A percentile compares a stretch with the other conserved stretches of the same genome.
These are phyloP conservation scores for Penium margaritaceum DNA, from an alignment of 139 green algal species.

Conservation along the genomic window DNA sequence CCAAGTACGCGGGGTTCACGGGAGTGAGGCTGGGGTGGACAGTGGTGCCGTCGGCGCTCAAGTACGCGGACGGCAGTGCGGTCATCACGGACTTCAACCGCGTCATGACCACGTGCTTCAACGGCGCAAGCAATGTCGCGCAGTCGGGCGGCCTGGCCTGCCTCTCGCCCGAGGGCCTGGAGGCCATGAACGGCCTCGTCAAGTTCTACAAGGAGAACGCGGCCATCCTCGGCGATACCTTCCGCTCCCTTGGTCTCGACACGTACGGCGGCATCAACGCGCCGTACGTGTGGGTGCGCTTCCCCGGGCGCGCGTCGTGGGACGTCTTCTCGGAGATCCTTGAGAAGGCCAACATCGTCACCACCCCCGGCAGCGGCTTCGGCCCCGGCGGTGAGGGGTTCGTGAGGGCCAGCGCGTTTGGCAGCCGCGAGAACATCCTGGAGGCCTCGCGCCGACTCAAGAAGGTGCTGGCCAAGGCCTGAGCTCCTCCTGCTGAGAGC, in stretches of 20 bases:
- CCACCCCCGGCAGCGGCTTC: conserved; percentile 91
- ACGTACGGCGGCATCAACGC: conserved; percentile 87
- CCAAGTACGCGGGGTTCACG: conserved; percentile 77
- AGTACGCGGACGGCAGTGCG: conserved; percentile 69
- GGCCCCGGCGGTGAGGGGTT: conserved; percentile 92
- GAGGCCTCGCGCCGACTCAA: conserved; percentile 51
- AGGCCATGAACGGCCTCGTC: conserved; percentile 77
- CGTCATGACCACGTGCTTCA: conserved; percentile 95
- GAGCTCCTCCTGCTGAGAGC: too few relatives aligned
- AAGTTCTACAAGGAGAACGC: conserved; percentile 98
- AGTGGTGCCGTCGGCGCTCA: conserved; percentile 79
- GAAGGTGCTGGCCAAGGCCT: conserved; percentile 44
- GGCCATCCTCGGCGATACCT: conserved; percentile 74
- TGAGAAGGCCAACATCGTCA: conserved; percentile 78
- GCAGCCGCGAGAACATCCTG: conserved; percentile 60
- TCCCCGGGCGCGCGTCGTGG: conserved; percentile 77
- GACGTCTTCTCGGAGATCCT: conserved; percentile 84
- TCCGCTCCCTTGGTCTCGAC: conserved; percentile 86
- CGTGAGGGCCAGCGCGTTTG: conserved; percentile 88
- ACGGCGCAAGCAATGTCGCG: conserved; percentile 87
- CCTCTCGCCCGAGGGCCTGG: conserved; percentile 54
- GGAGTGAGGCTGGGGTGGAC: conserved; percentile 95
- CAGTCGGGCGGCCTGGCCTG: conserved; percentile 82
- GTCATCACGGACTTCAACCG: conserved; percentile 87
- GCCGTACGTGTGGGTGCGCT: conserved; percentile 97